phyloP scores from a whole-genome alignment of 208 protist genomes.

The Naegleria lovaniensis region DNA sequence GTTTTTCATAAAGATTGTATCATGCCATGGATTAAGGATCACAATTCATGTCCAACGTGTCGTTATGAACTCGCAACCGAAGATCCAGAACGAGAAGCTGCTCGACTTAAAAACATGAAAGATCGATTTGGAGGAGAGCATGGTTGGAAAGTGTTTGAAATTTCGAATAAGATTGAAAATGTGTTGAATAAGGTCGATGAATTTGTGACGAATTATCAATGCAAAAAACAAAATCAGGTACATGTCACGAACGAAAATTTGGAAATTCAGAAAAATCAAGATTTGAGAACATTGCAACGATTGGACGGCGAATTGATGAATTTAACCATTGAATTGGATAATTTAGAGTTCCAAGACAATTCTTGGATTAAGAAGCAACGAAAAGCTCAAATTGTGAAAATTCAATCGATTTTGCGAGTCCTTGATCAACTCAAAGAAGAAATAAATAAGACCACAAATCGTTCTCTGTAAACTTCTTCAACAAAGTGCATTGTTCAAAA shows the following conservation, averaged over 20 bases:
- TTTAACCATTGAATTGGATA: neutral
- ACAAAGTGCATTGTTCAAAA: too few relatives aligned
- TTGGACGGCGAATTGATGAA: neutral
- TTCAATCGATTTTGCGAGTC: neutral
- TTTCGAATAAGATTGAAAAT: neutral
- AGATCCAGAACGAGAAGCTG: neutral
- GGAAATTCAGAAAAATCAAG: neutral
- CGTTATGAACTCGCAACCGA: conserved; percentile 43
- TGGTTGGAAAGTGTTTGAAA: neutral
- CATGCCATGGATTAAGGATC: conserved; percentile 40
- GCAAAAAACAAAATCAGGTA: neutral
- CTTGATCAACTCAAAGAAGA: neutral
- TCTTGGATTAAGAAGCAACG: neutral
- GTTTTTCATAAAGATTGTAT: conserved; percentile 43
- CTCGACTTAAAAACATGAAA: neutral
- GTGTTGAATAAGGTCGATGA: neutral
- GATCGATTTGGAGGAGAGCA: neutral
- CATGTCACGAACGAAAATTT: too few relatives aligned
- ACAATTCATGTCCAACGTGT: conserved; percentile 49
- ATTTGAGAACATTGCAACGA: neutral
- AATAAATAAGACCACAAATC: neutral
- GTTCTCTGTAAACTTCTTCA: neutral
- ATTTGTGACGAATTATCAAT: neutral
- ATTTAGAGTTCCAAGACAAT: neutral
- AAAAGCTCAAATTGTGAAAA: conserved; percentile 5